Conservation (phyloP, 805 yeast genomes). For the Suhomyces xylopsoci region DNA sequence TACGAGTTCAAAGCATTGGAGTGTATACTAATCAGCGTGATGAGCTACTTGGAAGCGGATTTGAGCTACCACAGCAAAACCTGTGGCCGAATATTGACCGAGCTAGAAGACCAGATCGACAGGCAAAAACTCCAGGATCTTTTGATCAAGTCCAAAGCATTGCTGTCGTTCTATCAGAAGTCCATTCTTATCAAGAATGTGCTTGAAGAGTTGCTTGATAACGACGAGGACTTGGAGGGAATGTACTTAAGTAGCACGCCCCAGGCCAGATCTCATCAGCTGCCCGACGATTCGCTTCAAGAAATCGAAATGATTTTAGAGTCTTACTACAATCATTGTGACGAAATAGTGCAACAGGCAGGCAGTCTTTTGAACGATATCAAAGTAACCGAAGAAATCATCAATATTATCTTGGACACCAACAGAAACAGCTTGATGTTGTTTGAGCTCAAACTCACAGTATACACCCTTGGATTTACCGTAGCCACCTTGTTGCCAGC, state of each 20-base stretch:
- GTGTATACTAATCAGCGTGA: conserved; percentile 74
- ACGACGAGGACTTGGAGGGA: conserved; percentile 77
- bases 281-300: conserved; percentile 42
- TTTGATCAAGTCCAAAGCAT: conserved; percentile 66
- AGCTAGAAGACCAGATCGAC: conserved; percentile 76
- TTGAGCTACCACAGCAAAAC: conserved; percentile 53
- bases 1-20: conserved; percentile 86
- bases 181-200: conserved; percentile 74
- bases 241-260: conserved; percentile 56
- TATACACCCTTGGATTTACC: conserved; percentile 80
- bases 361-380: conserved; percentile 81
- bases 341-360: conserved; percentile 88
- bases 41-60: conserved; percentile 76
- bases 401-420: conserved; percentile 86
- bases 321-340: conserved; percentile 86
- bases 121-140: conserved; percentile 71
- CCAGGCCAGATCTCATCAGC: conserved; percentile 21
- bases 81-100: conserved; percentile 63
- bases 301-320: conserved; percentile 87
- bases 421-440: conserved; percentile 88
- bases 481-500: conserved; percentile 85
- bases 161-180: conserved; percentile 73
- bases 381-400: conserved; percentile 88
- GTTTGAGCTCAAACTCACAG: conserved; percentile 75
- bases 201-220: conserved; percentile 78